phyloP scores from a whole-genome alignment of 108 stramenopile genomes.

The Cyclotella sp. region DNA sequence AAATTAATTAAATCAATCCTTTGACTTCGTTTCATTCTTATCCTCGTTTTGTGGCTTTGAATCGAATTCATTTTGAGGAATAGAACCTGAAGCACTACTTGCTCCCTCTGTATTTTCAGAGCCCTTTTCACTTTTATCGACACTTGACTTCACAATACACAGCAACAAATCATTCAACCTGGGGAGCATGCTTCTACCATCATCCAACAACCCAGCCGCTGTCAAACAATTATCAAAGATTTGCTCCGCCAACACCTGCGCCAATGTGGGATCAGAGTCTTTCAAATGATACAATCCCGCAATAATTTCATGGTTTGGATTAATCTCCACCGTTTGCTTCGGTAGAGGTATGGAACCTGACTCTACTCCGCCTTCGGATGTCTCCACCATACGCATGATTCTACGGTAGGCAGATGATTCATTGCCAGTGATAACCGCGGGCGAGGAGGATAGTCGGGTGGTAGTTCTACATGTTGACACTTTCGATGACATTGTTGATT shows the following conservation, averaged over 20 bases:
- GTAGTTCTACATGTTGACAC: slow-evolving; percentile 87
- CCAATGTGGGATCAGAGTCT: slow-evolving; percentile 74
- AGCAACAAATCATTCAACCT: slow-evolving; percentile 91
- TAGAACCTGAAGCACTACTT: not conserved
- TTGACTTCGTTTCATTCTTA: too few species aligned
- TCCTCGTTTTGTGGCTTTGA: too few species aligned
- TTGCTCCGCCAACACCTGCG: slow-evolving; percentile 89
- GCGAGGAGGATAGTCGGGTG: slow-evolving; percentile 84
- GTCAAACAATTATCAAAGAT: slow-evolving; percentile 97
- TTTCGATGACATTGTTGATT: slow-evolving; percentile 66
- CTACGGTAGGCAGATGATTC: slow-evolving; percentile 95
- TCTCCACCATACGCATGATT: slow-evolving; percentile 98
- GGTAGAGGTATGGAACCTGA: slow-evolving; percentile 81
- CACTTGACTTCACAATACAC: slow-evolving; percentile 74
- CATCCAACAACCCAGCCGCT: slow-evolving; percentile 97
- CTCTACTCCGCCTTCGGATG: slow-evolving; percentile 72
- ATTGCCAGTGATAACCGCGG: slow-evolving; percentile 97
- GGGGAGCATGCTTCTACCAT: slow-evolving; percentile 93
- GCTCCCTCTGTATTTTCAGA: not conserved
- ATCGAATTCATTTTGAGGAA: not conserved
- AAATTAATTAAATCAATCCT: too few species aligned
- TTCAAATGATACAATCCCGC: slow-evolving; percentile 69
- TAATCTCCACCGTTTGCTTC: slow-evolving; percentile 96
- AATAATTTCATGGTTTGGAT: slow-evolving; percentile 96
- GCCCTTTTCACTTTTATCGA: slow-evolving; percentile 9